phyloP scores from a whole-genome alignment of 140 eudicot genomes.

The Ambrosia hybrid region DNA sequence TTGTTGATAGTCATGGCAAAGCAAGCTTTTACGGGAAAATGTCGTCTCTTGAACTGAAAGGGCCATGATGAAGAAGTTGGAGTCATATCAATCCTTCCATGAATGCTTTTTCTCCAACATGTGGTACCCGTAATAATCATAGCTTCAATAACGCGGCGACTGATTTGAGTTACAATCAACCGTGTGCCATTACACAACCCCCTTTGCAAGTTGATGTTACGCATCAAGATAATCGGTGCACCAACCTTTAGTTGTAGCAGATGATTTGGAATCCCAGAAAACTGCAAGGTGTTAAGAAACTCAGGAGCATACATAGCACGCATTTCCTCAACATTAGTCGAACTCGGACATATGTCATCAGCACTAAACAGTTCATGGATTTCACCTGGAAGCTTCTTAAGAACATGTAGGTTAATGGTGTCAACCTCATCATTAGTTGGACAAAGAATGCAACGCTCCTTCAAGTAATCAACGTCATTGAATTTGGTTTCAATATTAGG shows the following conservation, averaged over 20 bases:
- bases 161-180: neutral
- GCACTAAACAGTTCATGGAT: neutral
- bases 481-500: neutral
- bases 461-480: neutral
- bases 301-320: neutral
- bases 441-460: neutral
- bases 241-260: neutral
- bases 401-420: neutral
- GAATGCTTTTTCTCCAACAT: neutral
- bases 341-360: neutral
- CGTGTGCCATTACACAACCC: slow-evolving; percentile 38
- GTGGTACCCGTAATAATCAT: neutral
- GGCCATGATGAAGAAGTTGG: neutral
- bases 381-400: neutral
- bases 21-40: neutral
- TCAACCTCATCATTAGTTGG: neutral
- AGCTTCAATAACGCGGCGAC: neutral
- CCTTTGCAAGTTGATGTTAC: slow-evolving; percentile 12
- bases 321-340: neutral
- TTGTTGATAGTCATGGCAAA: slow-evolving; percentile 35
- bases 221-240: slow-evolving; percentile 17
- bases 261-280: slow-evolving; percentile 26
- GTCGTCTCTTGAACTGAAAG: neutral
- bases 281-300: neutral
- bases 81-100: slow-evolving; percentile 10